Conservation (phyloP, 1,284 basidiomycete species). For the Mycena sp. region DNA sequence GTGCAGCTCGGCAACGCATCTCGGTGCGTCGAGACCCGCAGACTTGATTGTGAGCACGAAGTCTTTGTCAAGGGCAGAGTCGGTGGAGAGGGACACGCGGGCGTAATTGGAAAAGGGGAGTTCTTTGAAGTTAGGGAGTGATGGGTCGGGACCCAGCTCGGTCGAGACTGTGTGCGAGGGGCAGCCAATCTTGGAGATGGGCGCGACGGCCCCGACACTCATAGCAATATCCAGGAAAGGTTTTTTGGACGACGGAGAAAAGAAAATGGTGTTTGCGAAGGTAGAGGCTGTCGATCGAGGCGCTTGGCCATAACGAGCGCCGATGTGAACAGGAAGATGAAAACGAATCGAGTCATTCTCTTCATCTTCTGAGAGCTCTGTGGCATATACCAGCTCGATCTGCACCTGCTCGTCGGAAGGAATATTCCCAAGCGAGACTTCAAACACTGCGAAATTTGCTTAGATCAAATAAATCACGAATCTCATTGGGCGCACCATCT, state of each 20-base stretch:
- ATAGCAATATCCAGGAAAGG: conserved; percentile 18
- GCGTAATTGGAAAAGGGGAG: conserved; percentile 16
- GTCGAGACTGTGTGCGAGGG: conserved; percentile 26
- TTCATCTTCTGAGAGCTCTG: conserved; percentile 32
- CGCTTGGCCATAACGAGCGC: conserved; percentile 9
- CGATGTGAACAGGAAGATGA: conserved; percentile 25
- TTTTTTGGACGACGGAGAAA: not conserved
- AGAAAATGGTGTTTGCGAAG: not conserved
- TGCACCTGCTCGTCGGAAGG: conserved; percentile 21
- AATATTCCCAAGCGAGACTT: conserved; percentile 30
- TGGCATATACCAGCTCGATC: conserved; percentile 33
- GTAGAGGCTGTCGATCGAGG: not conserved
- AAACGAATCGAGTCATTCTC: conserved; percentile 21
- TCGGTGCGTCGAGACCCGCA: conserved; percentile 29
- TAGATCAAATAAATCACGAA: not conserved
- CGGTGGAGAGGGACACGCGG: conserved; percentile 23
- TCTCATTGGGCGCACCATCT: conserved; percentile 20
- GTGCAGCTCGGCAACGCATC: conserved; percentile 26
- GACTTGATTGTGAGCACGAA: conserved; percentile 32
- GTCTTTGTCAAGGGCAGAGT: conserved; percentile 22
- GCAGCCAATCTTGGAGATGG: conserved; percentile 26
- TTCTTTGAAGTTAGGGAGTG: conserved; percentile 18
- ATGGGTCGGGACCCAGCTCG: conserved; percentile 27
- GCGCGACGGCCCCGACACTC: conserved; percentile 17
- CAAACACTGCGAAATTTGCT: conserved; percentile 29